phyloP scores from a whole-genome alignment of 306 rosid genomes.

The Quercus gilva region DNA sequence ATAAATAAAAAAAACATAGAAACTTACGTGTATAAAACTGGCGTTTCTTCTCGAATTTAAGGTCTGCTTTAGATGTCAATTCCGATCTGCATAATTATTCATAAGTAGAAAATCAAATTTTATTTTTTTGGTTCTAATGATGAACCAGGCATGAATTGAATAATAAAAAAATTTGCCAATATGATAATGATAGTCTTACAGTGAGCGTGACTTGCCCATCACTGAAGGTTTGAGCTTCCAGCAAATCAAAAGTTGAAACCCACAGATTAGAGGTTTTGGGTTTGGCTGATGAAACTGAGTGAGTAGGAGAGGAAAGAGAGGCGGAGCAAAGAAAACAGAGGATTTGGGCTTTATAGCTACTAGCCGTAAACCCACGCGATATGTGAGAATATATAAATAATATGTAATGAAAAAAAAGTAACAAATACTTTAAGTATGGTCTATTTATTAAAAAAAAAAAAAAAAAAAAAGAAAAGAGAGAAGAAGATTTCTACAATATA shows the following conservation, averaged over 20 bases:
- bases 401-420: no score
- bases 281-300: not conserved
- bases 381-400: no score
- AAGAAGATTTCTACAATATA: no score
- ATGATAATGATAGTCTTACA: not conserved
- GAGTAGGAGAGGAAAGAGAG: no score
- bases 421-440: no score
- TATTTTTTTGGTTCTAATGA: not conserved
- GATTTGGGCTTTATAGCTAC: no score
- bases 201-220: slow-evolving; percentile 42
- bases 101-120: not conserved
- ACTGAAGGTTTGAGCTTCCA: not conserved
- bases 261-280: not conserved
- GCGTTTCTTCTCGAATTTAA: slow-evolving; percentile 38
- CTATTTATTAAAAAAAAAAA: no score
- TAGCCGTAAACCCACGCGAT: no score
- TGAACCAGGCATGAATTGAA: no score
- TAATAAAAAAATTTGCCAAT: no score
- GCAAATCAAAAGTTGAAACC: not conserved
- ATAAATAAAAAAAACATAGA: not conserved
- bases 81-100: slow-evolving; percentile 21
- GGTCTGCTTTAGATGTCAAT: slow-evolving; percentile 22
- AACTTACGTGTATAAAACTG: slow-evolving; percentile 49
- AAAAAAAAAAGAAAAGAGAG: no score
- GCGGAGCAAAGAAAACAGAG: no score